A percentile compares a stretch with the other conserved stretches of the same genome.
These are phyloP conservation scores for Rhodotorula diobovata DNA, from an alignment of 768 basidiomycete species.

Conservation along the genomic window DNA sequence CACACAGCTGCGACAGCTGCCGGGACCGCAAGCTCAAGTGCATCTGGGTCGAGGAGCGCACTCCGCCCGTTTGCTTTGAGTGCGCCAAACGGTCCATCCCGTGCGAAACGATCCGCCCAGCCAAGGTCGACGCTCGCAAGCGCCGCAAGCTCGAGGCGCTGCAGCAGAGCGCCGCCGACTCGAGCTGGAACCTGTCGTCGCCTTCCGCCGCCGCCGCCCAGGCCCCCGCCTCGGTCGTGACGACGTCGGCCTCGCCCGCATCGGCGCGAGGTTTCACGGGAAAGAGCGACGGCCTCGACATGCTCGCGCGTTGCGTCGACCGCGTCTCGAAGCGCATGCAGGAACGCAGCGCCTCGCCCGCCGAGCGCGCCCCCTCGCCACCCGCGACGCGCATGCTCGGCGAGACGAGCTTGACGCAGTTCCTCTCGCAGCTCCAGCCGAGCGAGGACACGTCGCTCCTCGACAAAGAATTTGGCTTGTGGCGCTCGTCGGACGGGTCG, in stretches of 20 bases:
- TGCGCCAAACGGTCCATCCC: neutral
- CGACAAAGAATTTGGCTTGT: neutral
- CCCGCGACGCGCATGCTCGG: neutral
- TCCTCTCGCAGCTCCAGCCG: neutral
- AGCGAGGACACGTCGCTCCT: neutral
- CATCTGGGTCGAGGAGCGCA: neutral
- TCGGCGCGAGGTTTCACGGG: neutral
- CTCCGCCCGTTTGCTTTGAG: neutral
- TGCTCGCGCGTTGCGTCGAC: neutral
- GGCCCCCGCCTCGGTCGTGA: too few relatives aligned
- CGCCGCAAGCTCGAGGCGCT: neutral
- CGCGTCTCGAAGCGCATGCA: conserved; percentile 6
- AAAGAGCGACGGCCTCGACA: neutral
- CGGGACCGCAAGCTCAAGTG: neutral
- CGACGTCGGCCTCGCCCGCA: neutral
- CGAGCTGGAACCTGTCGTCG: neutral
- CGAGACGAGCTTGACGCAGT: neutral
- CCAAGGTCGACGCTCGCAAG: neutral
- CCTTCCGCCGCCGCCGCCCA: neutral
- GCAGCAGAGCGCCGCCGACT: neutral
- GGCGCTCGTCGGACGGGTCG: neutral
- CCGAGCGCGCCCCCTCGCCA: neutral
- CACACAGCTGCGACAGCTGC: neutral
- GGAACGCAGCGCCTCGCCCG: neutral
- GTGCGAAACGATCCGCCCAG: neutral